These are phyloP conservation scores for Globisporangium orthogonon DNA, from an alignment of 352 stramenopile genomes.

Conservation along the genomic window DNA sequence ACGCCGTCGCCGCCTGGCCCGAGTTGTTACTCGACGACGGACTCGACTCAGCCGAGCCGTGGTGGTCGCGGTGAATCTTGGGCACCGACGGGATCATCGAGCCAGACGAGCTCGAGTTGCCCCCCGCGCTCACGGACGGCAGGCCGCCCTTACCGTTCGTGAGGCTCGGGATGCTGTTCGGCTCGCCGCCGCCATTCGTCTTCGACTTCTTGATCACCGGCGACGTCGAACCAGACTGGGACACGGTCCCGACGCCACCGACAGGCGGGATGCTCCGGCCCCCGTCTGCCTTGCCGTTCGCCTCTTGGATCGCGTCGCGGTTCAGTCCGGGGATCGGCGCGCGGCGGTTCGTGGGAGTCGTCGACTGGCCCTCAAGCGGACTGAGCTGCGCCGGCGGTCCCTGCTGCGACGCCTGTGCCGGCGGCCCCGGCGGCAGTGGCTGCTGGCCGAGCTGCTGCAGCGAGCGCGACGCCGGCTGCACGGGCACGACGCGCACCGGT, in stretches of 20 bases:
- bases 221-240: conserved; percentile 35
- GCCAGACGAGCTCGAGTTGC: conserved; percentile 12
- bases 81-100: conserved; percentile 35
- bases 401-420: conserved; percentile 17
- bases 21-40: conserved; percentile 31
- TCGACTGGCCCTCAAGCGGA: conserved; percentile 47
- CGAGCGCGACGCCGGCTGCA: conserved; percentile 64
- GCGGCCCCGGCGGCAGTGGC: conserved; percentile 26
- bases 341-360: conserved; percentile 43
- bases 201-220: conserved; percentile 79
- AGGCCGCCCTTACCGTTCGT: conserved; percentile 61
- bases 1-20: conserved; percentile 13
- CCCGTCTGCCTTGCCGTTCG: conserved; percentile 56
- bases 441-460: conserved; percentile 60
- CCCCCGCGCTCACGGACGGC: conserved; percentile 31
- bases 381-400: conserved; percentile 42
- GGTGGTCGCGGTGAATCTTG: conserved; percentile 58
- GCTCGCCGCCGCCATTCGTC: conserved; percentile 34
- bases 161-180: conserved; percentile 51
- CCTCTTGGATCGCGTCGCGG: conserved; percentile 31
- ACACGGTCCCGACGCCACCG: conserved; percentile 15
- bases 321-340: conserved; percentile 62
- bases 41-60: conserved; percentile 49
- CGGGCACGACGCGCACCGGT: conserved; percentile 56
- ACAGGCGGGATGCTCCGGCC: conserved; percentile 17